Evolutionary conservation across 2,329 filamentous ascomycete genomes (phyloP), one percentile per base, ranked within the genome.

Genomic region (Ophiobolus disseminans): DNA sequence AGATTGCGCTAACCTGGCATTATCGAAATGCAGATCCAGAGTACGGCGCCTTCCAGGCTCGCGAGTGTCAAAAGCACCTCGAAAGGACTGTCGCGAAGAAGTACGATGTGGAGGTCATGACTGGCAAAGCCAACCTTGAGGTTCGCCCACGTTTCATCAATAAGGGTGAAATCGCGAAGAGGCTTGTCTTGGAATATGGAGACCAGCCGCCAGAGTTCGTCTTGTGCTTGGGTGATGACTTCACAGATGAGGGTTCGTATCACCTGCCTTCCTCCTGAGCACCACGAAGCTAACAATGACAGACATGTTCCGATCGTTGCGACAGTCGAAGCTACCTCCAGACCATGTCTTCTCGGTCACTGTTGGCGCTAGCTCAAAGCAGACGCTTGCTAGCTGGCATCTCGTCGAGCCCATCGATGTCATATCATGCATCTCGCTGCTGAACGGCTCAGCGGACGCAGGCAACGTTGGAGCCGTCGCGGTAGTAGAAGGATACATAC

Each of bases 61-160:
- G 82, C 19, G 87, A 92, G 69, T 95, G 91, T 66, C 87, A 91
- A 57, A 88, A 88, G 70, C 85, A 92, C 58, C 83, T 99, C 13
- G 88, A 95, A 69, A 78, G 81, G 4, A 90, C 86, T 0, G 88
- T 96, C 0, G 86, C 79, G 41, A 88, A 86, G 68, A 85, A 85
- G 56, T 96, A 88, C 83, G 91, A 96, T 38, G 90, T 97, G 3
- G 93, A 97, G 65, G 91, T 99, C 50, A 97, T 97, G 91, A 84
- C 86, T 0, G 94, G 94, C 63, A 99, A 97, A 77, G 93, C 93
- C 53, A 97, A 97, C 70, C 81, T 99, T 20, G 94, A 99, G 75
- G 93, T 97, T 23, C 87, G 94, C n/a, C 93, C 93, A 21, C 92
- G 87, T 1, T 96, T 96, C 66, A 91, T 99, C 77, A 97, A 97